Percentiles rank a stretch among this genome's conserved stretches.
Evolutionary conservation across 2,329 filamentous ascomycete species (phyloP).

Genomic region (Hymenoscyphus fructigenus): DNA sequence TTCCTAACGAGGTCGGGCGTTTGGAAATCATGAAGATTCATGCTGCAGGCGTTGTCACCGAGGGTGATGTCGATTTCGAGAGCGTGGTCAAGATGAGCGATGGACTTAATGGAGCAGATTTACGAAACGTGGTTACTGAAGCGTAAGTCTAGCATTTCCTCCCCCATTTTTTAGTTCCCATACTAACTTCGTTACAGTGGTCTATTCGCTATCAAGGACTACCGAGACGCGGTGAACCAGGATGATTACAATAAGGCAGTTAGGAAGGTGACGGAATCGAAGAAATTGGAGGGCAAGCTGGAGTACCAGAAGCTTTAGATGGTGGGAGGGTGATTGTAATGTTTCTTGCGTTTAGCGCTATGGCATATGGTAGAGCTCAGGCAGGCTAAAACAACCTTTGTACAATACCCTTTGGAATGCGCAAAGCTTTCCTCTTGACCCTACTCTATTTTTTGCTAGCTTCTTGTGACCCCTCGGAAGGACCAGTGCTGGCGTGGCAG

Average conservation of each 20-base stretch:
- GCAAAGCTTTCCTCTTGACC: slow-evolving; percentile 5
- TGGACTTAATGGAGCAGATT: slow-evolving; percentile 92
- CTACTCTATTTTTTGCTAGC: too few relatives aligned
- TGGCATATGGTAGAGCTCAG: slow-evolving; percentile 28
- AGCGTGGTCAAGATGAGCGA: slow-evolving; percentile 99
- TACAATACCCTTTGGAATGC: slow-evolving; percentile 32
- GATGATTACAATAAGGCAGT: slow-evolving; percentile 99
- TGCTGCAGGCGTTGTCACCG: slow-evolving; percentile 77
- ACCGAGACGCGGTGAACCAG: slow-evolving; percentile 92
- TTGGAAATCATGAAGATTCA: slow-evolving; percentile 99
- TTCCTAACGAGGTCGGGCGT: slow-evolving; percentile 94
- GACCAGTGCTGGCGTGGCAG: too few relatives aligned
- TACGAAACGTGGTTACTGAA: slow-evolving; percentile 97
- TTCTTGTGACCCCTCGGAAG: too few relatives aligned
- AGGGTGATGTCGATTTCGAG: slow-evolving; percentile 97
- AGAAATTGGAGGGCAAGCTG: slow-evolving; percentile 98
- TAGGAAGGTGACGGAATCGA: slow-evolving; percentile 92
- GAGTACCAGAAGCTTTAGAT: slow-evolving; percentile 91
- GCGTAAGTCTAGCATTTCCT: slow-evolving; percentile 63
- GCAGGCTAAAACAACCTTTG: slow-evolving; percentile 25
- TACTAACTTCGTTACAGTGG: slow-evolving; percentile 56
- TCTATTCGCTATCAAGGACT: slow-evolving; percentile 97
- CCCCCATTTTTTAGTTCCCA: not conserved
- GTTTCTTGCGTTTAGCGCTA: slow-evolving; percentile 29
- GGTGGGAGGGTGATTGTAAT: slow-evolving; percentile 15